Base-by-base conservation (phyloP, 2,329 filamentous ascomycete genomes). In the Neofusicoccum kwambonambiense region DNA sequence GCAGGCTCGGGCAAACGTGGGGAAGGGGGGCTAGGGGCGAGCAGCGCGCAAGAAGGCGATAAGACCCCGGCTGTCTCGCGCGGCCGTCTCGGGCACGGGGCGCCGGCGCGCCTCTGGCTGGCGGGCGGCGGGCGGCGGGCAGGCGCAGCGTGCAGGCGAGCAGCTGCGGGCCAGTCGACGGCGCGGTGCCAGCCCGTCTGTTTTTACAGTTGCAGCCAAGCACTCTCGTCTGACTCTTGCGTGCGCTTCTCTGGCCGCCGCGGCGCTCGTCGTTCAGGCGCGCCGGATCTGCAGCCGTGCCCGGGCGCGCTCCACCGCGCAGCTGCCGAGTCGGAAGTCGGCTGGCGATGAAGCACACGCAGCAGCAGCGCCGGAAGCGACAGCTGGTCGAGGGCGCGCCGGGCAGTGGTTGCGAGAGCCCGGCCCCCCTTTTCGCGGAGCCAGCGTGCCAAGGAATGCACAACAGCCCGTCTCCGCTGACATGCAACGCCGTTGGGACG, bases 281-380 rank as follows among this genome's bases (percentile, higher is more conserved):
- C 17, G 56, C 56, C 22, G 35, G 56, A 60, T 60, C 56, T 31
- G 31, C 54, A 41, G 27, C 11, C 11, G 56, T 37, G 44, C 56
- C 12, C 56, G 11, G 50, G 37, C 54, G 34, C 41, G 19, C 51
- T 13, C 54, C 54, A 22, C 42, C 56, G 27, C 42, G 11, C 31
- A 31, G 39, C 56, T 60, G 56, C 56, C 56, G 56, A 60, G 56
- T 35, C 56, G 56, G 56, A 60, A 47, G 22, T 60, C 56, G 56
- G 56, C 41, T 35, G 56, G 11, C 44, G 56, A 45, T 47, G 56
- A 60, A 47, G 56, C 56, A 47, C 13, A n/a, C 27, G 17, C 27
- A 7, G 54, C 41, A 13, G 13, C 41, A 19, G 6, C 27, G 39
- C 27, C 17, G 54, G 19, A 34, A n/a, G 39, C 52, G 50, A n/a